Percentiles rank a stretch among this genome's conserved stretches.
Evolutionary conservation across 208 protist species (phyloP).

Genomic region (Kentomonas sorsogonicus): DNA sequence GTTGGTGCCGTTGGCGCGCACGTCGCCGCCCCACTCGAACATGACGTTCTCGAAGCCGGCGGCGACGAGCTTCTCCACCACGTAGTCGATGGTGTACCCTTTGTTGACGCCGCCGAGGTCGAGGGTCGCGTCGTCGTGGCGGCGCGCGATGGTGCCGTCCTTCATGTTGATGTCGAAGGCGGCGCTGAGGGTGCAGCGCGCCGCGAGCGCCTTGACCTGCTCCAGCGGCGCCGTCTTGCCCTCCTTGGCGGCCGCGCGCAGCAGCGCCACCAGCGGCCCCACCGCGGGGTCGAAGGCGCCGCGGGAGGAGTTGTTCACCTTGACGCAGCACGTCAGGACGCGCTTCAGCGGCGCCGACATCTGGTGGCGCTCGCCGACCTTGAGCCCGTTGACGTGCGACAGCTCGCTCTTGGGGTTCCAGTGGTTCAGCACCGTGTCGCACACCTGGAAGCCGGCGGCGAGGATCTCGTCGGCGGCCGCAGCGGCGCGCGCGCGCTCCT

Average conservation of each 20-base stretch:
- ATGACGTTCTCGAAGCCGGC: slow-evolving; percentile 37
- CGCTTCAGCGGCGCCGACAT: slow-evolving; percentile 49
- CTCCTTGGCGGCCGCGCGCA: slow-evolving; percentile 23
- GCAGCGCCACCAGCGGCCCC: slow-evolving; percentile 21
- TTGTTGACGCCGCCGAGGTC: slow-evolving; percentile 61
- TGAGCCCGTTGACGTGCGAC: slow-evolving; percentile 38
- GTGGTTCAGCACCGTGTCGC: slow-evolving; percentile 53
- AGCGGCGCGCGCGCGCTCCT: neutral
- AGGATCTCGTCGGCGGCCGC: slow-evolving; percentile 3
- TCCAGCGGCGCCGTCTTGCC: slow-evolving; percentile 25
- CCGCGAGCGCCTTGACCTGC: slow-evolving; percentile 13
- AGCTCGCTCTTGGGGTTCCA: slow-evolving; percentile 66
- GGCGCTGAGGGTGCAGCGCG: slow-evolving; percentile 32
- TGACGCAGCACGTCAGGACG: slow-evolving; percentile 41
- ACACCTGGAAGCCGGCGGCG: slow-evolving; percentile 7
- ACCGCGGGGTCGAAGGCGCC: slow-evolving; percentile 48
- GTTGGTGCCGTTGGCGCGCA: slow-evolving; percentile 43
- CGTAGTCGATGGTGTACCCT: slow-evolving; percentile 55
- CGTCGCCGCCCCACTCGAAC: slow-evolving; percentile 68
- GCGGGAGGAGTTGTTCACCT: slow-evolving; percentile 43
- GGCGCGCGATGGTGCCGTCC: slow-evolving; percentile 32
- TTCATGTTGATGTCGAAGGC: slow-evolving; percentile 46
- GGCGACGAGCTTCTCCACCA: slow-evolving; percentile 36
- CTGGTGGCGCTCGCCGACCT: slow-evolving; percentile 37
- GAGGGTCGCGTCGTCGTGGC: slow-evolving; percentile 39